phyloP scores from a whole-genome alignment of 2,329 filamentous ascomycete genomes.

The Neofusicoccum kwambonambiense region DNA sequence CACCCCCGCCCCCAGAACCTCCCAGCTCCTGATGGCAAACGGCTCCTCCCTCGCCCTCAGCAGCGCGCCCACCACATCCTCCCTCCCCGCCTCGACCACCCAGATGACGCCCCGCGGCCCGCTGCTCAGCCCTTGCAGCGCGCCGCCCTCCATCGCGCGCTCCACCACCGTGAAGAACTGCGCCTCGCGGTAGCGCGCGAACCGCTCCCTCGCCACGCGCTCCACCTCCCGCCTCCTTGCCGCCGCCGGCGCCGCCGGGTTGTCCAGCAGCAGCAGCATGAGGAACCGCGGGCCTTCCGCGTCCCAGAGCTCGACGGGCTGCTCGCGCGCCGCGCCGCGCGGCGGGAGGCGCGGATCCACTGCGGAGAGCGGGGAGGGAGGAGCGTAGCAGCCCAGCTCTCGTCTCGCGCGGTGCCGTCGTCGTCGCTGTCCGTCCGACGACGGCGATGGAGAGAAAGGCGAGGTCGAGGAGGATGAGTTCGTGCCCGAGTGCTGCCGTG shows the following conservation, averaged over 20 bases:
- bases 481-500: background rate
- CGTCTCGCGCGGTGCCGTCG: background rate
- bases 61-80: slow-evolving; percentile 17
- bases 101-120: slow-evolving; percentile 18
- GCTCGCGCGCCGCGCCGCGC: background rate
- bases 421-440: background rate
- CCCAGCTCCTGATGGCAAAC: background rate
- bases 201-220: background rate
- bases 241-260: background rate
- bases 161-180: background rate
- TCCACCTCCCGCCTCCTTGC: background rate
- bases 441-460: background rate
- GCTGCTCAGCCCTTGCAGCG: background rate
- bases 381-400: background rate
- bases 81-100: slow-evolving; percentile 5
- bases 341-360: background rate
- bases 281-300: slow-evolving; percentile 7
- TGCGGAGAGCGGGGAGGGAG: background rate
- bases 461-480: background rate
- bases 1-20: slow-evolving; percentile 13
- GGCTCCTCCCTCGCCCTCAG: slow-evolving; percentile 5
- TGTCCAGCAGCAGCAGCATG: slow-evolving; percentile 5
- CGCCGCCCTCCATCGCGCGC: background rate
- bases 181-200: background rate
- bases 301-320: slow-evolving; percentile 7